Evolutionary conservation across 2,329 filamentous ascomycete genomes (phyloP).

Genomic region (Trichoderma endophyticum): DNA sequence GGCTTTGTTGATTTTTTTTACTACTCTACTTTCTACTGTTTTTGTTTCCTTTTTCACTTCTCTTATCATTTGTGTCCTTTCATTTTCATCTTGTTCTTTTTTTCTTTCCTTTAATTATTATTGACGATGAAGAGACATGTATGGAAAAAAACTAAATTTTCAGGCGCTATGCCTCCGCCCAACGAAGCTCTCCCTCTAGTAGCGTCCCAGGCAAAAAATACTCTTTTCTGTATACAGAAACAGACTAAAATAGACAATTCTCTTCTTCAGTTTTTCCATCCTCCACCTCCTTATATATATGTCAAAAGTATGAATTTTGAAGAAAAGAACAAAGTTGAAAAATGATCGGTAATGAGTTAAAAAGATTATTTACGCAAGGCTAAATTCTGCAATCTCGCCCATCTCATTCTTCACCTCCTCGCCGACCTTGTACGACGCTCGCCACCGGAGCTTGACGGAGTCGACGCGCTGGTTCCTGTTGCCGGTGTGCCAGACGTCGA

Average conservation of each 20-base stretch:
- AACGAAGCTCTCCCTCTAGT: not conserved
- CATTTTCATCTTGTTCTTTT: not conserved
- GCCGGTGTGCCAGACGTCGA: constrained; percentile 71
- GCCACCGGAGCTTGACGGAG: constrained; percentile 86
- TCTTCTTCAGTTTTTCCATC: not conserved
- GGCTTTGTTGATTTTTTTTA: not conserved
- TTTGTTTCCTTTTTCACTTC: not conserved
- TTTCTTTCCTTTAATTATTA: not conserved
- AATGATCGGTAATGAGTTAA: not conserved
- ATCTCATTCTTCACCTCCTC: constrained; percentile 69
- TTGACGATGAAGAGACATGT: not conserved
- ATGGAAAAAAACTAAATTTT: not conserved
- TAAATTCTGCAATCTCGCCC: constrained; percentile 78
- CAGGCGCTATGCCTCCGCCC: constrained; percentile 6
- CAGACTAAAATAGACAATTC: not conserved
- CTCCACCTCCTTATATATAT: not conserved
- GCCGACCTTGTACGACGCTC: constrained; percentile 72
- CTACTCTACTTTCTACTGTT: not conserved
- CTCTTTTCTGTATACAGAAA: not conserved
- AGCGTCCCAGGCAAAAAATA: not conserved
- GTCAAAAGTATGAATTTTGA: not conserved
- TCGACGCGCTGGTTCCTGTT: constrained; percentile 66
- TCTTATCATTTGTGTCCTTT: not conserved
- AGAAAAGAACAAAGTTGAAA: not conserved
- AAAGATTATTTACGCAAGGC: constrained; percentile 55